Percentiles rank a stretch among this genome's conserved stretches.
These are phyloP conservation scores for Heracleum sosnowskyi DNA, from an alignment of 129 eudicot species.

Conservation along the genomic window DNA sequence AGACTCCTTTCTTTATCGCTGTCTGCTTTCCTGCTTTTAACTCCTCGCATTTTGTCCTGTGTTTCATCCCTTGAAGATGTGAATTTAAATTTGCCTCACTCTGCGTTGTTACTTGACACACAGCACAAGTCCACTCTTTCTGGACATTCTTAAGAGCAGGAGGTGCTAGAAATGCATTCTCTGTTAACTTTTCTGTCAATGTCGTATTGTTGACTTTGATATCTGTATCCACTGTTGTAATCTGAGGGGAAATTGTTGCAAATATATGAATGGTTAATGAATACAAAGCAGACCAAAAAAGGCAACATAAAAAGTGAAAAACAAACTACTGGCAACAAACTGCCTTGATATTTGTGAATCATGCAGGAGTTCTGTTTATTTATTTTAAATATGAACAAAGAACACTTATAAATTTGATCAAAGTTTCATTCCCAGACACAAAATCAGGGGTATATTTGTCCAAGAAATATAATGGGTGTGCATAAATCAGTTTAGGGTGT, in stretches of 20 bases:
- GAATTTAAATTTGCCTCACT: constrained; percentile 16
- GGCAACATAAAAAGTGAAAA: neutral
- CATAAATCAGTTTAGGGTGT: too few species aligned
- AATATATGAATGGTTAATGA: neutral
- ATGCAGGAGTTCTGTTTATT: neutral
- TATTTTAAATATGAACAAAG: neutral
- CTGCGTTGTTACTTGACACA: constrained; percentile 23
- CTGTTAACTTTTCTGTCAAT: constrained; percentile 1
- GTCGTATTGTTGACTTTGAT: constrained; percentile 8
- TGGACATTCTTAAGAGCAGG: constrained; percentile 13
- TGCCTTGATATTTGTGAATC: neutral
- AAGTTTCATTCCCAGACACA: too few species aligned
- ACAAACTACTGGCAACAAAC: neutral
- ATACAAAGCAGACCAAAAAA: neutral
- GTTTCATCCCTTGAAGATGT: constrained; percentile 28
- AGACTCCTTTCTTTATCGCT: neutral
- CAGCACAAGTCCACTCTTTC: constrained; percentile 28
- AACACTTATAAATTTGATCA: constrained; percentile 2
- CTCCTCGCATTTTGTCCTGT: constrained; percentile 15
- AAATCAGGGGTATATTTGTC: too few species aligned
- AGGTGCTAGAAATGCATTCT: neutral
- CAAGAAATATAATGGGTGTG: too few species aligned
- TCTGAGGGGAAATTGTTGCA: neutral
- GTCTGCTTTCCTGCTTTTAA: constrained; percentile 14
- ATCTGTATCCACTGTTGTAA: neutral